Percentiles rank a stretch among this genome's conserved stretches.
phyloP scores from a whole-genome alignment of 2,329 filamentous ascomycete genomes.

The Tothia fuscella region DNA sequence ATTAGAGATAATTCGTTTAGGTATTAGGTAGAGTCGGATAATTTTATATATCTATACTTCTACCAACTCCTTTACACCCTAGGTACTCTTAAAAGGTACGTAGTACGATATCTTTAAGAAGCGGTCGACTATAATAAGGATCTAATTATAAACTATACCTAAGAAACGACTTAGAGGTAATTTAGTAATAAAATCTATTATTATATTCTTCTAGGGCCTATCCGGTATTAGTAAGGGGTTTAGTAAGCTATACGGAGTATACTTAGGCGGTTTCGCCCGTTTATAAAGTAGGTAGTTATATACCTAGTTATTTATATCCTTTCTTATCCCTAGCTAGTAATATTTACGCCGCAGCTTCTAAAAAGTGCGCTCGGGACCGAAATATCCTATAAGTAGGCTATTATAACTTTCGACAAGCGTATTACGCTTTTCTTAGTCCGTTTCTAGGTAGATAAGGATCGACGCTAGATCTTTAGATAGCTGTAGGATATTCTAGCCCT shows the following conservation, averaged over 20 bases:
- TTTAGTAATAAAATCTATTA: slow-evolving; percentile 3
- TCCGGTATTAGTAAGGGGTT: neutral
- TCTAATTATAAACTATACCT: slow-evolving; percentile 1
- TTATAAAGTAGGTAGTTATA: neutral
- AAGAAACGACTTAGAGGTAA: neutral
- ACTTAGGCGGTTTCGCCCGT: neutral
- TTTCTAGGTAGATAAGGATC: neutral
- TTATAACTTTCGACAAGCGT: slow-evolving; percentile 1
- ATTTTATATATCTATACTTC: neutral
- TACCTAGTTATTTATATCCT: neutral
- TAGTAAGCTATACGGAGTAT: neutral
- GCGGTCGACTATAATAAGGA: slow-evolving; percentile 2
- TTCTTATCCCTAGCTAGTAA: neutral
- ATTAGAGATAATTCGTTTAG: slow-evolving; percentile 1
- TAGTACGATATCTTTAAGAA: slow-evolving; percentile 5
- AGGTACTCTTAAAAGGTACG: neutral
- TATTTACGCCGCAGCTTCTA: neutral
- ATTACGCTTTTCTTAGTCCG: neutral
- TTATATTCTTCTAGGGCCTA: slow-evolving; percentile 4
- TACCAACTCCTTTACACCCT: neutral
- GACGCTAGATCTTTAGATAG: neutral
- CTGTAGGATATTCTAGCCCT: neutral
- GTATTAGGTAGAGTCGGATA: neutral
- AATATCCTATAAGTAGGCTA: neutral
- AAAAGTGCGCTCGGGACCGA: neutral